These are phyloP conservation scores for Globisporangium echinulatum DNA, from an alignment of 352 stramenopile genomes.

Conservation along the genomic window DNA sequence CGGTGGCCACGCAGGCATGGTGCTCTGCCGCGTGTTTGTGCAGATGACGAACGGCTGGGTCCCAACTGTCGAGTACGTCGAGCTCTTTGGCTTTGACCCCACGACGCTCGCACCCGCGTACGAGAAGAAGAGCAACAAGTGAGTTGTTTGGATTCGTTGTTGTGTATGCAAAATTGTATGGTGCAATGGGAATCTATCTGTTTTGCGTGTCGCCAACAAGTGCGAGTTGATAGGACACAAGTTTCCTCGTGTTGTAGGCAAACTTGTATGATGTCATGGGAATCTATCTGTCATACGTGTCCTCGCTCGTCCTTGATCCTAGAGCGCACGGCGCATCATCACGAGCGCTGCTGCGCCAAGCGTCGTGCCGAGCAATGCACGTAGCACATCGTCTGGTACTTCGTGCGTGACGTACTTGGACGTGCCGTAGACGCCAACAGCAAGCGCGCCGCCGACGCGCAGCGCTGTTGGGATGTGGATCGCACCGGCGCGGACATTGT, in stretches of 20 bases:
- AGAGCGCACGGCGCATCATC: constrained; percentile 75
- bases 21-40: constrained; percentile 76
- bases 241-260: not conserved
- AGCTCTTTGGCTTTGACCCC: constrained; percentile 74
- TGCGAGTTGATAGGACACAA: no score
- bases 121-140: constrained; percentile 84
- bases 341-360: constrained; percentile 63
- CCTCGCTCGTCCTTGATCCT: constrained; percentile 7
- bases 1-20: constrained; percentile 47
- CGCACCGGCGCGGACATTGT: constrained; percentile 72
- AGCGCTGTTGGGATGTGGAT: constrained; percentile 70
- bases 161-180: constrained; percentile 4
- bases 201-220: not conserved
- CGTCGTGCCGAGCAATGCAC: constrained; percentile 63
- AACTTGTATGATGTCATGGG: constrained; percentile 15
- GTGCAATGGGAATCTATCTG: constrained; percentile 10
- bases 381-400: constrained; percentile 67
- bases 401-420: constrained; percentile 83
- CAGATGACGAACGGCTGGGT: constrained; percentile 83
- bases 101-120: constrained; percentile 55
- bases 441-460: constrained; percentile 59
- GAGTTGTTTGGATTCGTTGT: not conserved
- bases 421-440: constrained; percentile 59
- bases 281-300: not conserved
- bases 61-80: constrained; percentile 75